A percentile compares a stretch with the other conserved stretches of the same genome.
phyloP scores from a whole-genome alignment of 2,329 filamentous ascomycete species.

The Rutstroemia sp. region DNA sequence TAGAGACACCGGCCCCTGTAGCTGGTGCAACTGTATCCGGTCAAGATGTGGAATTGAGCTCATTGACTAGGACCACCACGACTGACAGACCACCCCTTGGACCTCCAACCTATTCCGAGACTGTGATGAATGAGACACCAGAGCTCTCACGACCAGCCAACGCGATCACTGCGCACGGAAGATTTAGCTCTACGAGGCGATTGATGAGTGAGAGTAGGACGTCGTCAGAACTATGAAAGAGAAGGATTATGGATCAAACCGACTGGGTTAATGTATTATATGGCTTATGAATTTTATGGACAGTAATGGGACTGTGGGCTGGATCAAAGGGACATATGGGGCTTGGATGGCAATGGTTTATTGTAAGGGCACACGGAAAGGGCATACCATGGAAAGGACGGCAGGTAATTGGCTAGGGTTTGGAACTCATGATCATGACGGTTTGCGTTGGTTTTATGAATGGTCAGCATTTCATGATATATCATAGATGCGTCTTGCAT shows the following conservation, averaged over 20 bases:
- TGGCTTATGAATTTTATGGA: neutral
- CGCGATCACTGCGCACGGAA: slow-evolving; percentile 12
- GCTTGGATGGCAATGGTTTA: neutral
- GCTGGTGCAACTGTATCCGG: neutral
- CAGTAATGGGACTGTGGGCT: neutral
- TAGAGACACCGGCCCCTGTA: neutral
- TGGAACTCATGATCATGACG: neutral
- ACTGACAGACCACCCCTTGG: neutral
- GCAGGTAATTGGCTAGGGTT: neutral
- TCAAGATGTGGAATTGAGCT: slow-evolving; percentile 13
- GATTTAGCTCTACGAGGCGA: slow-evolving; percentile 10
- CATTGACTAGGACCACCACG: slow-evolving; percentile 4
- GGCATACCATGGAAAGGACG: neutral
- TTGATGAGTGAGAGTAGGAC: slow-evolving; percentile 6
- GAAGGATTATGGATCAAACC: neutral
- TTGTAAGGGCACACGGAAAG: neutral
- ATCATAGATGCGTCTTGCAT: too few relatives aligned
- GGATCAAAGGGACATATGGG: neutral
- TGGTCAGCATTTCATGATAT: too few relatives aligned
- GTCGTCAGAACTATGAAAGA: neutral
- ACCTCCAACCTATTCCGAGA: slow-evolving; percentile 24
- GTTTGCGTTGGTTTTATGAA: too few relatives aligned
- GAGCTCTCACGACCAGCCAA: slow-evolving; percentile 14
- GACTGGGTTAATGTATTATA: neutral
- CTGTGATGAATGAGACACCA: slow-evolving; percentile 4